Percentiles rank a stretch among this genome's conserved stretches.
phyloP scores from a whole-genome alignment of 352 stramenopile genomes.

The Peronospora farinosa region DNA sequence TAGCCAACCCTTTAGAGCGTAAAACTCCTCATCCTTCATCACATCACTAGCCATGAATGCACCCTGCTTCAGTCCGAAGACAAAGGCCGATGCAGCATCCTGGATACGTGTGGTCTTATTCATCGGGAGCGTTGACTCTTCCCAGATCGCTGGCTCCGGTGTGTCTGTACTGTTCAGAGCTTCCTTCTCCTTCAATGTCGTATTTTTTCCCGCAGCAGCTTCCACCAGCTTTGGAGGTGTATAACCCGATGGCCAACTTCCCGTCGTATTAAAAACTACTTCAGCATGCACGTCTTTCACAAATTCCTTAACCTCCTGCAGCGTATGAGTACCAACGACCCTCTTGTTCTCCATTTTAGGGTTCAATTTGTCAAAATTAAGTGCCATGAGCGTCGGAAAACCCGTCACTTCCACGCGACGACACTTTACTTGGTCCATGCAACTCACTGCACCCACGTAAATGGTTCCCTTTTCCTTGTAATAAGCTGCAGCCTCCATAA shows the following conservation, averaged over 20 bases:
- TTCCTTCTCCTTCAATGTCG: slow-evolving; percentile 14
- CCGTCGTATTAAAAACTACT: slow-evolving; percentile 63
- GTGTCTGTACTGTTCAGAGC: slow-evolving; percentile 7
- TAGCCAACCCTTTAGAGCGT: slow-evolving; percentile 75
- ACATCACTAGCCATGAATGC: slow-evolving; percentile 70
- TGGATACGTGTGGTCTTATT: slow-evolving; percentile 71
- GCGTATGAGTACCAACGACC: slow-evolving; percentile 72
- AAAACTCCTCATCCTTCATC: slow-evolving; percentile 69
- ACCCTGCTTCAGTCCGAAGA: slow-evolving; percentile 74
- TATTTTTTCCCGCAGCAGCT: slow-evolving; percentile 6
- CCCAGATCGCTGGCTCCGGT: slow-evolving; percentile 43
- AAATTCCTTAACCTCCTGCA: slow-evolving; percentile 72
- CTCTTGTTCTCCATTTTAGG: slow-evolving; percentile 59
- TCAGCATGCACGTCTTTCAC: slow-evolving; percentile 54
- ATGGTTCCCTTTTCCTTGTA: slow-evolving; percentile 65
- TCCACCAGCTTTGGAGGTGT: slow-evolving; percentile 7
- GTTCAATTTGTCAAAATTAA: slow-evolving; percentile 74
- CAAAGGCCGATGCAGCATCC: slow-evolving; percentile 69
- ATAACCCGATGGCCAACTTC: slow-evolving; percentile 41
- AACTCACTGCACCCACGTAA: slow-evolving; percentile 72
- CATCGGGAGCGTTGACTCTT: slow-evolving; percentile 68
- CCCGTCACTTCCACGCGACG: slow-evolving; percentile 69
- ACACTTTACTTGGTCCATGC: slow-evolving; percentile 85
- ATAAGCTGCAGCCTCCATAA: slow-evolving; percentile 55
- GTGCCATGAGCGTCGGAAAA: slow-evolving; percentile 71